phyloP scores from a whole-genome alignment of 2,329 filamentous ascomycete genomes.

The Boeremia lycopersici region DNA sequence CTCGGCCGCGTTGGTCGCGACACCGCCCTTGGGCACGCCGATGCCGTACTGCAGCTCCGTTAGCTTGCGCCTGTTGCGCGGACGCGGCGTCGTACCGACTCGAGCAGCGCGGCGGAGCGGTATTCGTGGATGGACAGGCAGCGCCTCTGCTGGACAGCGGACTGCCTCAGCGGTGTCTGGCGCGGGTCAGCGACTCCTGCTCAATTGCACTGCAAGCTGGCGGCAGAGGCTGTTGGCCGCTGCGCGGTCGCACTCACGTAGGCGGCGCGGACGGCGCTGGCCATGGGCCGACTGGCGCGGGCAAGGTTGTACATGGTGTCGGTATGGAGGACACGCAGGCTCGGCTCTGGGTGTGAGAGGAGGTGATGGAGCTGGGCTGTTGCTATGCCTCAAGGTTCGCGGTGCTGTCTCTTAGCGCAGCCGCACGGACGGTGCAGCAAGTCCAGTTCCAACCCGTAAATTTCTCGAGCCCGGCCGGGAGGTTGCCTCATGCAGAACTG shows the following conservation, averaged over 20 bases:
- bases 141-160: constrained; percentile 78
- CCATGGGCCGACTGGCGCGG: constrained; percentile 71
- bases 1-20: constrained; percentile 82
- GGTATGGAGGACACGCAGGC: constrained; percentile 36
- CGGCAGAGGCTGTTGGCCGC: constrained; percentile 38
- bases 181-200: constrained; percentile 29
- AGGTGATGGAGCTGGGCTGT: constrained; percentile 32
- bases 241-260: constrained; percentile 63
- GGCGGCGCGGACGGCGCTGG: constrained; percentile 77
- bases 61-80: constrained; percentile 23
- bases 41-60: constrained; percentile 77
- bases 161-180: constrained; percentile 62
- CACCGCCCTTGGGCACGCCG: constrained; percentile 86
- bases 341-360: constrained; percentile 15
- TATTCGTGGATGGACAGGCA: constrained; percentile 98
- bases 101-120: constrained; percentile 89
- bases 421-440: background rate
- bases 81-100: constrained; percentile 55
- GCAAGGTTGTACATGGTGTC: constrained; percentile 84
- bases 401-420: constrained; percentile 42
- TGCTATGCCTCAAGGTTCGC: constrained; percentile 32
- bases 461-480: constrained; percentile 35
- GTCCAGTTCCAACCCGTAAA: constrained; percentile 8
- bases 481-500: constrained; percentile 17
- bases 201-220: constrained; percentile 35